Evolutionary conservation across 345 rosid species (phyloP).

Genomic region (Eucalyptus sideroxylon): DNA sequence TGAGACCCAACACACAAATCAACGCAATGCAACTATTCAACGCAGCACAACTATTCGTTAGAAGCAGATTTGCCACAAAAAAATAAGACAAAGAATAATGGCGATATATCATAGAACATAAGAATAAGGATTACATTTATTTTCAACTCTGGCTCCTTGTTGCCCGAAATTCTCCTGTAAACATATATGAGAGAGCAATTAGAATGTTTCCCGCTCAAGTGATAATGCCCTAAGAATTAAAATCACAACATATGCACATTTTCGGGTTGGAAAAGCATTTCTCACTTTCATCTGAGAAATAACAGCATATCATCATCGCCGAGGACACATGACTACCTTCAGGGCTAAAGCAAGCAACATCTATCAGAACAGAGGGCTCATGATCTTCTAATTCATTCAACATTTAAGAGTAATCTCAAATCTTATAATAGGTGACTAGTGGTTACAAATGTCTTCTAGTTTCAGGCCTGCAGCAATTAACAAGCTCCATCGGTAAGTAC

Average conservation of each 20-base stretch:
- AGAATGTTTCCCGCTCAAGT: background rate
- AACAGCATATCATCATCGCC: background rate
- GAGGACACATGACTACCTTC: background rate
- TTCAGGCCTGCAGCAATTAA: background rate
- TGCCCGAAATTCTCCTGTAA: constrained; percentile 29
- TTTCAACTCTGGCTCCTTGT: constrained; percentile 20
- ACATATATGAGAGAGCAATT: background rate
- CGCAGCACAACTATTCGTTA: background rate
- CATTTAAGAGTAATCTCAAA: background rate
- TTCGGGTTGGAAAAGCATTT: background rate
- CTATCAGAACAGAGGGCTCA: background rate
- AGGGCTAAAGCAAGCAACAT: background rate
- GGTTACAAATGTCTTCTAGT: background rate
- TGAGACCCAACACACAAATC: background rate
- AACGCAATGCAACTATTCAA: background rate
- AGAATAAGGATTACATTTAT: constrained; percentile 15
- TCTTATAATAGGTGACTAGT: background rate
- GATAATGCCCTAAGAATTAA: background rate
- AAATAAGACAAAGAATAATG: background rate
- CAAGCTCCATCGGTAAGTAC: background rate
- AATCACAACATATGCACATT: background rate
- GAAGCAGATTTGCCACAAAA: background rate
- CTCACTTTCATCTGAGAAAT: background rate
- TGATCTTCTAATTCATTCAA: background rate
- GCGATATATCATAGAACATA: background rate